These are phyloP conservation scores for Vaccinium vitisidaea DNA, from an alignment of 148 eudicot genomes.

Conservation along the genomic window DNA sequence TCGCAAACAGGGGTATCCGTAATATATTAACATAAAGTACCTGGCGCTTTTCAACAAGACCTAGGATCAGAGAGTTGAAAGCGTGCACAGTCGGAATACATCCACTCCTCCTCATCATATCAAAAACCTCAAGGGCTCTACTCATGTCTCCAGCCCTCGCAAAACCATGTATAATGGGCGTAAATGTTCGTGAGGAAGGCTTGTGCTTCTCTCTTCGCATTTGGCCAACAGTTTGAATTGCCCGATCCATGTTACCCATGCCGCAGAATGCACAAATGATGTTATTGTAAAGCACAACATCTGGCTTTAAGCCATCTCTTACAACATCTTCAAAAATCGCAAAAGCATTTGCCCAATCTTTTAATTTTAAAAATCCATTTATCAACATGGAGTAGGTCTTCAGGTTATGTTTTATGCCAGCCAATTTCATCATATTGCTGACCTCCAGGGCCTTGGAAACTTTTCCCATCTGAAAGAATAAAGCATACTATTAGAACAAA, in stretches of 20 bases:
- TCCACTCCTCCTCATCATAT: conserved; percentile 92
- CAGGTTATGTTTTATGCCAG: conserved; percentile 81
- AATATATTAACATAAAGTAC: conserved; percentile 32
- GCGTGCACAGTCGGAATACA: conserved; percentile 86
- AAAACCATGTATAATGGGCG: conserved; percentile 86
- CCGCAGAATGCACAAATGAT: conserved; percentile 81
- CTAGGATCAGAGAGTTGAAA: conserved; percentile 74
- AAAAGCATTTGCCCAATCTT: conserved; percentile 96
- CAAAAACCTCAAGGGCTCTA: conserved; percentile 80
- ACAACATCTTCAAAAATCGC: conserved; percentile 84
- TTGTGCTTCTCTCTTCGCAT: conserved; percentile 75
- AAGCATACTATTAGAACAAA: conserved; percentile 8
- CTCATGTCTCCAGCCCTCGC: conserved; percentile 80
- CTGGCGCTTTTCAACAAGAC: conserved; percentile 92
- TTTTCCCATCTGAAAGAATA: conserved; percentile 59
- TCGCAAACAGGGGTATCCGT: not conserved
- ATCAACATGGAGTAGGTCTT: conserved; percentile 98
- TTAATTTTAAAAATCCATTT: conserved; percentile 73
- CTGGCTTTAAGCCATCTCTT: conserved; percentile 83
- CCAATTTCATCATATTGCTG: conserved; percentile 63
- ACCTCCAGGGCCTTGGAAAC: conserved; percentile 85
- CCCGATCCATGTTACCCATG: conserved; percentile 94
- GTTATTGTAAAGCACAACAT: conserved; percentile 90
- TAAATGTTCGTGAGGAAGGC: conserved; percentile 79
- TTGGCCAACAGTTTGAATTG: conserved; percentile 74